These are phyloP conservation scores for Seiridium cupressi DNA, from an alignment of 2,329 filamentous ascomycete species.

Conservation along the genomic window DNA sequence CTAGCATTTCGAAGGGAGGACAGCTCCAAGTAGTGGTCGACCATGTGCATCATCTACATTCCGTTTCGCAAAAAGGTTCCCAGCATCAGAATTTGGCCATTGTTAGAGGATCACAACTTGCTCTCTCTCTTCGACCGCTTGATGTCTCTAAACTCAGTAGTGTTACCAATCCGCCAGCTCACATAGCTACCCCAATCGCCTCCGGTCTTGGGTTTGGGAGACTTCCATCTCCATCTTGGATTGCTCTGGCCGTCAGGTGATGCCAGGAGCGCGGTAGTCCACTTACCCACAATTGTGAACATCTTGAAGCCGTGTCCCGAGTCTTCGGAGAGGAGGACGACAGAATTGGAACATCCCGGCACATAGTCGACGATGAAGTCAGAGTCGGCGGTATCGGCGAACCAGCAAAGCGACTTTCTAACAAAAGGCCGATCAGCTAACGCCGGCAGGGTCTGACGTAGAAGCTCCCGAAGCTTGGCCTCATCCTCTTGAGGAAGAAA, in stretches of 20 bases:
- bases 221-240: background rate
- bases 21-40: too few species aligned
- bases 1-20: too few species aligned
- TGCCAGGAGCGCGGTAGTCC: conserved; percentile 38
- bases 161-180: background rate
- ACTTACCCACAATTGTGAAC: conserved; percentile 58
- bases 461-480: conserved; percentile 35
- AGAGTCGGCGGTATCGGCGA: conserved; percentile 58
- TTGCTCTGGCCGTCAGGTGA: background rate
- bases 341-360: conserved; percentile 40
- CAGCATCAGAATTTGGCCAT: too few species aligned
- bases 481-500: conserved; percentile 56
- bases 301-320: conserved; percentile 64
- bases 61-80: too few species aligned
- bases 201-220: background rate
- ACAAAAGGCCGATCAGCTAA: conserved; percentile 47
- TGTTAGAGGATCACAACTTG: background rate
- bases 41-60: background rate
- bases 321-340: conserved; percentile 54
- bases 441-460: conserved; percentile 19
- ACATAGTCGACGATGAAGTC: conserved; percentile 61
- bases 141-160: background rate
- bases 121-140: background rate
- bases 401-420: conserved; percentile 59
- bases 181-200: background rate